Evolutionary conservation across 352 stramenopile genomes (phyloP), one percentile per base, ranked within the genome.

Genomic region (Pythium rishiriense): DNA sequence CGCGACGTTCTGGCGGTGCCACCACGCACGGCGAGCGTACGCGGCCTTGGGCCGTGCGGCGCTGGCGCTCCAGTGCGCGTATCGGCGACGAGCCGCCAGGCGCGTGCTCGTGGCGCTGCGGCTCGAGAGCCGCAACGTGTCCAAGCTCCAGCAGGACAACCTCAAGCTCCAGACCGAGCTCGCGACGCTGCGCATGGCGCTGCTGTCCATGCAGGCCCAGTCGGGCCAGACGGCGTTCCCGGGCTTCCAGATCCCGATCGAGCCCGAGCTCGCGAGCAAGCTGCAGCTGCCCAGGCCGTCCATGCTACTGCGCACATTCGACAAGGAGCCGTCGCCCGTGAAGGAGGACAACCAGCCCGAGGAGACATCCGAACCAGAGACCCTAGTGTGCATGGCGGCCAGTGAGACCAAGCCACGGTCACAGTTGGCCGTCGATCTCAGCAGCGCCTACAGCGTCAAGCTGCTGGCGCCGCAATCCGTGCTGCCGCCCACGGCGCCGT

Each of bases 71-170:
- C 85, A 94, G 64, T 91, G 85, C 45, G 71, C 62, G 24, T 39
- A 76, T 14, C 83, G 85, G 10, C 65, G 64, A 7, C 75, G 73
- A 14, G 28, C 72, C 15, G 85, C 83, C 11, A 79, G 65, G 33
- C 66, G 64, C 7, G 45, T 69, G 21, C 66, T 94, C 12, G 58
- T 75, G 21, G 69, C 56, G 31, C 51, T 90, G 50, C 82, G 83
- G 3, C 59, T 79, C 45, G 83, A 94, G 62, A 91, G 83, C 56
- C 80, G 77, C 47, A 91, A 94, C 46, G 72, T 94, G 35, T 48
- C 66, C 17, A 91, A 89, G 64, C 74, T 94, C 33, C 81, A 88
- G 45, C 65, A 89, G 29, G 83, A 92, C 58, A 94, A 94, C 52
- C 69, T 81, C 22, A 77, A 87, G 25, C 66, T 93, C 2, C 89